These are phyloP conservation scores for Plasmodium reichenowi DNA, from an alignment of 169 alveolate genomes.

Conservation along the genomic window DNA sequence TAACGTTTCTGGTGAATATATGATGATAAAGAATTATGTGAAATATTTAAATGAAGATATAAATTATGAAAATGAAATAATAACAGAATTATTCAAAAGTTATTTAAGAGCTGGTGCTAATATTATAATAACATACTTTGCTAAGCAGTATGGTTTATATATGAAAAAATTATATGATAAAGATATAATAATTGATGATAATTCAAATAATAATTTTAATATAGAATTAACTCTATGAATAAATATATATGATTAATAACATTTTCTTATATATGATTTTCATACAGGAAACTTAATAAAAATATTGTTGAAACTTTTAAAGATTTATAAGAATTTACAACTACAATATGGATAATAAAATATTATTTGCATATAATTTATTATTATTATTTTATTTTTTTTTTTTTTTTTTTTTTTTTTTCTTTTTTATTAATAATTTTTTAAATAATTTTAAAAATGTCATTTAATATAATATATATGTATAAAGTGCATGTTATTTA, in stretches of 20 bases:
- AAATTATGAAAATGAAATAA: slow-evolving; percentile 86
- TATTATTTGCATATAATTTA: too few species aligned
- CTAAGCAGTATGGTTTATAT: slow-evolving; percentile 81
- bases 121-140: slow-evolving; percentile 89
- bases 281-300: too few species aligned
- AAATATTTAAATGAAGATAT: slow-evolving; percentile 54
- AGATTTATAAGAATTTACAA: too few species aligned
- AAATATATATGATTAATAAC: too few species aligned
- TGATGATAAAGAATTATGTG: slow-evolving; percentile 80
- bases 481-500: not conserved
- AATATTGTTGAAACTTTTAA: too few species aligned
- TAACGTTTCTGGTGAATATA: slow-evolving; percentile 83
- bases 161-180: slow-evolving; percentile 78
- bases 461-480: not conserved
- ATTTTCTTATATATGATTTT: too few species aligned
- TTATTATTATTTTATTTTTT: too few species aligned
- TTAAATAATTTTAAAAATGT: too few species aligned
- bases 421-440: too few species aligned
- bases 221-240: slow-evolving; percentile 35
- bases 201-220: slow-evolving; percentile 54
- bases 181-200: slow-evolving; percentile 31
- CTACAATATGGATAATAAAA: too few species aligned
- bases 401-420: too few species aligned
- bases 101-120: slow-evolving; percentile 92
- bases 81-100: slow-evolving; percentile 87